A percentile compares a stretch with the other conserved stretches of the same genome.
Conservation (phyloP, 768 basidiomycete genomes). For the Boletus pseudo-olivaceus region DNA sequence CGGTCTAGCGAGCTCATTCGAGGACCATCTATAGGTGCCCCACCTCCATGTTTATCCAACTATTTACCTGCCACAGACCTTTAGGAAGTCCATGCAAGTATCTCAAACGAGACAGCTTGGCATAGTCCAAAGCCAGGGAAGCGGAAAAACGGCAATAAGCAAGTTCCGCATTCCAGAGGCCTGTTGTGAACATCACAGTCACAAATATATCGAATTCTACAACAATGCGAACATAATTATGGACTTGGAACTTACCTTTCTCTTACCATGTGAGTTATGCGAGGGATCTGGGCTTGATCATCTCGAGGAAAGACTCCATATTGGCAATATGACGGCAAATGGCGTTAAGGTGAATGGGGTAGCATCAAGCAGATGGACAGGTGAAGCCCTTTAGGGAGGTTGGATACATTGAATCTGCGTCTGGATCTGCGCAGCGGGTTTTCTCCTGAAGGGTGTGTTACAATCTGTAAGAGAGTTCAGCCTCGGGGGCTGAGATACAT, state of each 20-base stretch:
- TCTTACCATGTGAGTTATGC: not conserved
- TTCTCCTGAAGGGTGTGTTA: not conserved
- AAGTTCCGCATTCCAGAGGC: not conserved
- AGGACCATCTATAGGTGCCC: conserved; percentile 39
- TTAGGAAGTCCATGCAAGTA: not conserved
- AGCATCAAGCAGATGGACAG: not conserved
- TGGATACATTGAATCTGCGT: not conserved
- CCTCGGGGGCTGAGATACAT: not conserved
- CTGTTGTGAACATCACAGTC: not conserved
- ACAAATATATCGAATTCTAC: not conserved
- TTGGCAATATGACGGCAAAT: no score
- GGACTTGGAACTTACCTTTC: not conserved
- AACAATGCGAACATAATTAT: not conserved
- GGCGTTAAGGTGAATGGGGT: not conserved
- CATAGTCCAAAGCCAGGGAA: not conserved
- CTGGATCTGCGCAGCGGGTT: not conserved
- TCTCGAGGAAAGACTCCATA: not conserved
- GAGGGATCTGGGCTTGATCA: not conserved
- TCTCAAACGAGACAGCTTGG: not conserved
- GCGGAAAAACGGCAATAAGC: not conserved
- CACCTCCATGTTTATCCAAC: conserved; percentile 1
- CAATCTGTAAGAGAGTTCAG: not conserved
- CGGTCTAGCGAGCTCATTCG: conserved; percentile 84
- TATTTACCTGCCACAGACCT: not conserved
- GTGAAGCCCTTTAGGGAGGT: not conserved